Evolutionary conservation across 2,329 filamentous ascomycete genomes (phyloP).

Genomic region (Exophiala dermatitidis): DNA sequence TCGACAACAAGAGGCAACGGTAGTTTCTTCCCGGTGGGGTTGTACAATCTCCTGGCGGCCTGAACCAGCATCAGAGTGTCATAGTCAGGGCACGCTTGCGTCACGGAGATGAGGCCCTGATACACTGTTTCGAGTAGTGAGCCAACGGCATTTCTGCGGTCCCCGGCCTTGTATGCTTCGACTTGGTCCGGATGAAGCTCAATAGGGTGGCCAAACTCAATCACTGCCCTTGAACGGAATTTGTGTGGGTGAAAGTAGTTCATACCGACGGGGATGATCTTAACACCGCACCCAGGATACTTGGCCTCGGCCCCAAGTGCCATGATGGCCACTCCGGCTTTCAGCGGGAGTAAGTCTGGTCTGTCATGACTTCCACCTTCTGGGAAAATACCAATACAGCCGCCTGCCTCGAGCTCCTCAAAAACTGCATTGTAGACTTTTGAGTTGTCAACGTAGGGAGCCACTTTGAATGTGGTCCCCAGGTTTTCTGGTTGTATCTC

Average conservation of each 20-base stretch:
- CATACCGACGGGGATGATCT: slow-evolving; percentile 96
- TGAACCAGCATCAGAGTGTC: slow-evolving; percentile 95
- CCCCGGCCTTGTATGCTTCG: slow-evolving; percentile 72
- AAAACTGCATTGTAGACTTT: slow-evolving; percentile 93
- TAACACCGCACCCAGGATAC: slow-evolving; percentile 77
- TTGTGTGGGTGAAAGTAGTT: slow-evolving; percentile 99
- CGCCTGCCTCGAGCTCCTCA: slow-evolving; percentile 68
- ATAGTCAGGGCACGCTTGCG: slow-evolving; percentile 86
- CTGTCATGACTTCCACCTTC: slow-evolving; percentile 95
- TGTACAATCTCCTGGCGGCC: slow-evolving; percentile 86
- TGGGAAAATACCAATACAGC: slow-evolving; percentile 93
- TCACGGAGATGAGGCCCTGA: slow-evolving; percentile 76
- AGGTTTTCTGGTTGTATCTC: slow-evolving; percentile 62
- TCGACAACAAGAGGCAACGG: slow-evolving; percentile 89
- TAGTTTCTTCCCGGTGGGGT: slow-evolving; percentile 86
- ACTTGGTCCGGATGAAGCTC: slow-evolving; percentile 77
- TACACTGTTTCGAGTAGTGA: slow-evolving; percentile 80
- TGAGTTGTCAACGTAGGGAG: slow-evolving; percentile 89
- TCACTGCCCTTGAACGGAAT: slow-evolving; percentile 88
- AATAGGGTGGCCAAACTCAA: slow-evolving; percentile 88
- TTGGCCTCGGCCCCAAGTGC: slow-evolving; percentile 81
- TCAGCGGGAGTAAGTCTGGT: slow-evolving; percentile 81
- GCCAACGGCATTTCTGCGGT: slow-evolving; percentile 79
- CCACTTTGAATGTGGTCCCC: slow-evolving; percentile 77
- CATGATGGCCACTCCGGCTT: slow-evolving; percentile 97